These are phyloP conservation scores for Pisolithus albus DNA, from an alignment of 768 basidiomycete species.

Conservation along the genomic window DNA sequence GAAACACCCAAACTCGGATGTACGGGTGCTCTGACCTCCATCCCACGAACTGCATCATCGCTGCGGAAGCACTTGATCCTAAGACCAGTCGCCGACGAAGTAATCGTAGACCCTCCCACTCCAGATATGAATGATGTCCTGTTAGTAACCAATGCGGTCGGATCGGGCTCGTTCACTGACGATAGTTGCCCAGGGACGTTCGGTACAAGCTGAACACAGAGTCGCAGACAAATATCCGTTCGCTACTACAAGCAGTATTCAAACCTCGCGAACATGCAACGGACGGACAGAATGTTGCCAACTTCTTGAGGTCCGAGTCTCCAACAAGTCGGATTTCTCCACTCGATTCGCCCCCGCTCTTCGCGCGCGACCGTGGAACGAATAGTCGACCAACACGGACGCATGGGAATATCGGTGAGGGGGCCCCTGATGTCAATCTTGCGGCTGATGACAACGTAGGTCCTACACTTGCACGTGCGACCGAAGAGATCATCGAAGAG, in stretches of 20 bases:
- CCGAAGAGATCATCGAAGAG: constrained; percentile 27
- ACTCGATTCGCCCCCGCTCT: constrained; percentile 38
- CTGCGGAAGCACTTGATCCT: constrained; percentile 20
- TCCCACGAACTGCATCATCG: constrained; percentile 18
- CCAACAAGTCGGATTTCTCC: constrained; percentile 19
- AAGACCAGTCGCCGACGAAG: constrained; percentile 22
- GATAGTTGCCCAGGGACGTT: constrained; percentile 22
- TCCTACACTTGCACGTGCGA: constrained; percentile 17
- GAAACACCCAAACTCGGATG: constrained; percentile 40
- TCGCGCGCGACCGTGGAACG: constrained; percentile 28
- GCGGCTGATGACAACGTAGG: constrained; percentile 20
- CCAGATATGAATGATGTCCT: constrained; percentile 33
- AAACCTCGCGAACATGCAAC: constrained; percentile 11
- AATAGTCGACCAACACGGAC: background rate
- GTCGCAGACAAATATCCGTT: constrained; percentile 17
- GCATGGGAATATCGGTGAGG: background rate
- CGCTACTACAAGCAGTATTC: constrained; percentile 24
- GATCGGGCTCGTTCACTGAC: constrained; percentile 1
- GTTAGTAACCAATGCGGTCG: constrained; percentile 25
- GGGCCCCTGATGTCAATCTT: constrained; percentile 6
- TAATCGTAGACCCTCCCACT: constrained; percentile 24
- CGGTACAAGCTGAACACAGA: constrained; percentile 24
- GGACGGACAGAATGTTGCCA: constrained; percentile 15
- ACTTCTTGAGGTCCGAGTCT: constrained; percentile 30
- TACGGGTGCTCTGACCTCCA: constrained; percentile 17